A percentile compares a stretch with the other conserved stretches of the same genome.
These are phyloP conservation scores for Cucurbita maxima DNA, from an alignment of 306 rosid species.

Conservation along the genomic window DNA sequence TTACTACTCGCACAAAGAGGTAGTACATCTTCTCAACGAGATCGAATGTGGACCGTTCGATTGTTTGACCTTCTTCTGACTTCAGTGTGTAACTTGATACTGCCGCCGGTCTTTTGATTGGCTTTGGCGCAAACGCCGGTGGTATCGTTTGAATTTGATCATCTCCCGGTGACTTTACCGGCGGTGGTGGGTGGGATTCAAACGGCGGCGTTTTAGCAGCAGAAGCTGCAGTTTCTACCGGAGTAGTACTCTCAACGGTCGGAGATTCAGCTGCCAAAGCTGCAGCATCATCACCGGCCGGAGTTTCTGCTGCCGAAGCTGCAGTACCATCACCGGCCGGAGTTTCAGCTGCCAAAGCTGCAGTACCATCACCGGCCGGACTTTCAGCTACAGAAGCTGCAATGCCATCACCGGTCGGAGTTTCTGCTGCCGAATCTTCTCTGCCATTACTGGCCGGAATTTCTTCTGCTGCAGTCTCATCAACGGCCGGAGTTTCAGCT, in stretches of 20 bases:
- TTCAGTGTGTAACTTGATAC: constrained; percentile 22
- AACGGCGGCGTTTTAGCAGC: background rate
- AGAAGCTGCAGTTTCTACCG: background rate
- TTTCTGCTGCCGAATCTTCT: background rate
- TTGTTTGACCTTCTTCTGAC: constrained; percentile 16
- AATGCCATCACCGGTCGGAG: background rate
- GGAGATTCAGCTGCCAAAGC: too few relatives aligned
- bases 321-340: background rate
- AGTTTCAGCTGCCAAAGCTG: background rate
- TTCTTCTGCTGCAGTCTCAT: background rate
- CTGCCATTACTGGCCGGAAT: background rate
- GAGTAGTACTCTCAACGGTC: too few relatives aligned
- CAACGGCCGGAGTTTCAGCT: background rate
- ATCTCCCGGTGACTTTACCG: background rate
- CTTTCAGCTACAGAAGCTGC: too few relatives aligned
- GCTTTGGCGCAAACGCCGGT: constrained; percentile 24
- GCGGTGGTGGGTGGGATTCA: background rate
- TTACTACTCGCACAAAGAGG: constrained; percentile 59
- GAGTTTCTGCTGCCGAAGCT: background rate
- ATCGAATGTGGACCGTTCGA: constrained; percentile 61
- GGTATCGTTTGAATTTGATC: background rate
- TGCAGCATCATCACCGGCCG: background rate
- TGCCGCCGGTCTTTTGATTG: constrained; percentile 22
- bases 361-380: background rate
- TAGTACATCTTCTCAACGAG: constrained; percentile 89